Percentiles rank a stretch among this genome's conserved stretches.
Evolutionary conservation across 345 rosid genomes (phyloP).

Genomic region (Lepidium didymum): DNA sequence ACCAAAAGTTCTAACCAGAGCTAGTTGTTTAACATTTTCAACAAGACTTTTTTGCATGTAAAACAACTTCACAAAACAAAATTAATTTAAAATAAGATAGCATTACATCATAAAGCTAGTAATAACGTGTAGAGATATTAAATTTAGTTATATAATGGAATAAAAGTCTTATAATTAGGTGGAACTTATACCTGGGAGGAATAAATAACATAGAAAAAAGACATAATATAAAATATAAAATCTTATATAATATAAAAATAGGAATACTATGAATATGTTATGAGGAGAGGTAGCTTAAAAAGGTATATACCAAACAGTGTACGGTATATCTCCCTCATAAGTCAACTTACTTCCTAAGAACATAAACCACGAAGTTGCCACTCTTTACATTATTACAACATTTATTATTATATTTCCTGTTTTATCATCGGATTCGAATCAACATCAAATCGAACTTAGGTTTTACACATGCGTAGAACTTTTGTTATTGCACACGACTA

Average conservation of each 20-base stretch:
- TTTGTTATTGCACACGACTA: slow-evolving; percentile 8
- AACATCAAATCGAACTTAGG: slow-evolving; percentile 14
- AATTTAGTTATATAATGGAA: neutral
- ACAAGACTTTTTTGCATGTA: no score
- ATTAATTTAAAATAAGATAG: no score
- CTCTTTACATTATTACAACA: neutral
- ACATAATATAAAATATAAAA: neutral
- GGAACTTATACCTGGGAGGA: slow-evolving; percentile 13
- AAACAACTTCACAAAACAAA: no score
- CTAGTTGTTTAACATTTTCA: no score
- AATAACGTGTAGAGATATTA: no score
- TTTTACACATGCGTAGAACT: slow-evolving; percentile 1
- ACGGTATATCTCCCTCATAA: slow-evolving; percentile 20
- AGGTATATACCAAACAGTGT: slow-evolving; percentile 20
- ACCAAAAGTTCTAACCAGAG: no score
- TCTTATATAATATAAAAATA: slow-evolving; percentile 8
- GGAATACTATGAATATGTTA: slow-evolving; percentile 4
- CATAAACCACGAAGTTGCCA: slow-evolving; percentile 17
- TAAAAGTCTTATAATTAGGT: slow-evolving; percentile 10
- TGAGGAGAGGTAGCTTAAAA: neutral
- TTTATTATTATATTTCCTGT: neutral
- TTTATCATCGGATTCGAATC: neutral
- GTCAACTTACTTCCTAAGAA: slow-evolving; percentile 29
- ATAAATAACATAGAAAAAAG: neutral
- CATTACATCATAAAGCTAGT: neutral